Conservation (phyloP, 2,329 filamentous ascomycete genomes). For the Ceratocystis albifundus region DNA sequence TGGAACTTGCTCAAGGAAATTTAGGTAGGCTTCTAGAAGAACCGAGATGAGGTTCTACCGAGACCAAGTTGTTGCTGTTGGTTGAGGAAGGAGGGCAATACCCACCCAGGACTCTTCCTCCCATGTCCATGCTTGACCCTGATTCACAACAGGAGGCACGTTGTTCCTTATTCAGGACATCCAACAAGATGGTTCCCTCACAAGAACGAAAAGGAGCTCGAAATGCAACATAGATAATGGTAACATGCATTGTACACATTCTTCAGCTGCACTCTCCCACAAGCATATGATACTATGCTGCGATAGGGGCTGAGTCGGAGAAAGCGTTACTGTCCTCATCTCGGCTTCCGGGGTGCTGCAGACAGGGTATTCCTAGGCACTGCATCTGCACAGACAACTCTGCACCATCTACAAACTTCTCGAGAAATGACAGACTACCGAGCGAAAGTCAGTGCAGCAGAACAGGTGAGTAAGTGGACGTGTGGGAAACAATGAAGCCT, state of each 20-base stretch:
- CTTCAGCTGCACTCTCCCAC: background rate
- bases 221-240: background rate
- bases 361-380: slow-evolving; percentile 13
- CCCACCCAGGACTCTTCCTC: background rate
- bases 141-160: background rate
- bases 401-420: slow-evolving; percentile 9
- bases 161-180: background rate
- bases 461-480: background rate
- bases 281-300: background rate
- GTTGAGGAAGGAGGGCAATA: background rate
- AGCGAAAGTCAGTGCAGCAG: background rate
- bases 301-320: slow-evolving; percentile 6
- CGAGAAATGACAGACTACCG: background rate
- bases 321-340: slow-evolving; percentile 10
- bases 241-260: background rate
- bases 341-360: slow-evolving; percentile 11
- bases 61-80: background rate
- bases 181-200: background rate
- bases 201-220: background rate
- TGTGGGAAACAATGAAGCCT: background rate
- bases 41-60: background rate
- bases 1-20: slow-evolving; percentile 3
- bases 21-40: slow-evolving; percentile 7
- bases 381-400: slow-evolving; percentile 15
- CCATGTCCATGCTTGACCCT: slow-evolving; percentile 1